These are phyloP conservation scores for Dactylellina haptotyla DNA, from an alignment of 2,329 filamentous ascomycete genomes.

Conservation along the genomic window DNA sequence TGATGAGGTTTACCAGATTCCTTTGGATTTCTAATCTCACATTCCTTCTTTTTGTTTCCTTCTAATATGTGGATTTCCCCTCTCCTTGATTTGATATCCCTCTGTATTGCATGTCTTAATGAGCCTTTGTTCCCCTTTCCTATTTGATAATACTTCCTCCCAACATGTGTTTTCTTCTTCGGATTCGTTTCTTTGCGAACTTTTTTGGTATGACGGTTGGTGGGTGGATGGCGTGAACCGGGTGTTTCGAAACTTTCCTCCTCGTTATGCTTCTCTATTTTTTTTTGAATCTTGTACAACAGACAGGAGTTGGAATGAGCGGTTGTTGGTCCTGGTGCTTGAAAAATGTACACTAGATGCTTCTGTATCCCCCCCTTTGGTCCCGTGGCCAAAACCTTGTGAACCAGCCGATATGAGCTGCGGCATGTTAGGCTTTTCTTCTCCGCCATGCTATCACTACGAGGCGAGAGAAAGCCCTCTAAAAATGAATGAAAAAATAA, in stretches of 20 bases:
- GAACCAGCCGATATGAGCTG: no score
- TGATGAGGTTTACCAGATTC: conserved; percentile 45
- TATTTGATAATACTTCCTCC: neutral
- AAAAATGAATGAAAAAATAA: no score
- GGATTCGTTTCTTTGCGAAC: neutral
- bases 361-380: neutral
- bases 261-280: neutral
- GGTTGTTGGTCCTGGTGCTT: neutral
- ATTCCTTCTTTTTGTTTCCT: conserved; percentile 2
- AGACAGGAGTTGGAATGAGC: neutral
- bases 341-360: conserved; percentile 4
- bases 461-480: no score
- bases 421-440: no score
- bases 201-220: neutral
- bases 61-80: conserved; percentile 2
- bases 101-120: neutral
- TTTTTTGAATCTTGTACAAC: conserved; percentile 1
- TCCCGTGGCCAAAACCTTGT: neutral
- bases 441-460: no score
- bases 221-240: conserved; percentile 7
- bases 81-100: no score
- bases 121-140: neutral
- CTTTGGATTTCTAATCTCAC: conserved; percentile 28
- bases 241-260: neutral
- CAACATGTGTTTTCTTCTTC: neutral